Evolutionary conservation across 352 stramenopile genomes (phyloP).

Genomic region (Globisporangium takayamanum): DNA sequence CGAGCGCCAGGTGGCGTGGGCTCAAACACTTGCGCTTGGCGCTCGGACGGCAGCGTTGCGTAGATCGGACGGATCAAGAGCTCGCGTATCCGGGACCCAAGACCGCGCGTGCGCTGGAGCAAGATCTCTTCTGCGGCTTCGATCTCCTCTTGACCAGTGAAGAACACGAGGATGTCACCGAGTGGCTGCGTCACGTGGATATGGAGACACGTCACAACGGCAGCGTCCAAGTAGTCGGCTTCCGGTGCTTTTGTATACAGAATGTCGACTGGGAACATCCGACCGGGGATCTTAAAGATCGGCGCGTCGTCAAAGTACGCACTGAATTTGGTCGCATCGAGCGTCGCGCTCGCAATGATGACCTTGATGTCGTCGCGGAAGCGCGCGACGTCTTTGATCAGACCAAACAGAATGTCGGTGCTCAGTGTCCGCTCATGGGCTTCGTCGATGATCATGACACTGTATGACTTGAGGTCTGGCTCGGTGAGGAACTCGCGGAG

Average conservation of each 20-base stretch:
- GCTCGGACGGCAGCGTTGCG: slow-evolving; percentile 95
- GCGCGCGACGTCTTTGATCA: slow-evolving; percentile 97
- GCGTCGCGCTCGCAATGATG: slow-evolving; percentile 95
- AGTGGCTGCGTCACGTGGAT: slow-evolving; percentile 98
- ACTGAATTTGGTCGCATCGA: slow-evolving; percentile 98
- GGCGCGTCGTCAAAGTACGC: slow-evolving; percentile 98
- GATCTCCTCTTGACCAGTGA: slow-evolving; percentile 99
- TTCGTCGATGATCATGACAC: slow-evolving; percentile 98
- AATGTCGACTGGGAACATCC: slow-evolving; percentile 95
- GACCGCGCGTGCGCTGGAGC: slow-evolving; percentile 85
- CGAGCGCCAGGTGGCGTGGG: slow-evolving; percentile 92
- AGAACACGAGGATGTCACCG: slow-evolving; percentile 99
- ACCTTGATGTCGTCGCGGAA: slow-evolving; percentile 97
- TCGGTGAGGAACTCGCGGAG: slow-evolving; percentile 98
- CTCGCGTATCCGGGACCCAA: slow-evolving; percentile 97
- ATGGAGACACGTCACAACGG: slow-evolving; percentile 97
- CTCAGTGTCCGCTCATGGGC: slow-evolving; percentile 98
- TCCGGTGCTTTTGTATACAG: slow-evolving; percentile 98
- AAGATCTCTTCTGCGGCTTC: slow-evolving; percentile 96
- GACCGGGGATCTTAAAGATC: slow-evolving; percentile 98
- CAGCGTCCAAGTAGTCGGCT: slow-evolving; percentile 98
- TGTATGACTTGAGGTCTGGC: slow-evolving; percentile 95
- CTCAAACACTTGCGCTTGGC: slow-evolving; percentile 99
- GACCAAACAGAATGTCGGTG: slow-evolving; percentile 98
- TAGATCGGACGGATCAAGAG: slow-evolving; percentile 99